A percentile compares a stretch with the other conserved stretches of the same genome.
phyloP scores from a whole-genome alignment of 495 filamentous ascomycete species.

The Neurospora sp. region DNA sequence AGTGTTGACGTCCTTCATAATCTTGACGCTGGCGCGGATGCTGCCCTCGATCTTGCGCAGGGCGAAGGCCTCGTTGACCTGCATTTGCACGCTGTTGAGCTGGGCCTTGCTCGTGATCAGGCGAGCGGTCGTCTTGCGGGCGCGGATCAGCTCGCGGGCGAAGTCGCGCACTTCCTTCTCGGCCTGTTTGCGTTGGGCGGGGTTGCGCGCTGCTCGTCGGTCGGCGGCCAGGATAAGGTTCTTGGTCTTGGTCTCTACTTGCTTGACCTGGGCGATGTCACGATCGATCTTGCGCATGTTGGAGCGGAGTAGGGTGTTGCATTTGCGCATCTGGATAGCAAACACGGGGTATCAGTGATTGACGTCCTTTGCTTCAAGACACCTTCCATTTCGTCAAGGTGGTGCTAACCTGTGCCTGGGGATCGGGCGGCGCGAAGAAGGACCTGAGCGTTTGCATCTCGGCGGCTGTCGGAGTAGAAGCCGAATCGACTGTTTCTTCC shows the following conservation, averaged over 20 bases:
- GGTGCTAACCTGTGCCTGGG: conserved; percentile 66
- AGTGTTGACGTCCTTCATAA: conserved; percentile 95
- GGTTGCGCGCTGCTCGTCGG: conserved; percentile 68
- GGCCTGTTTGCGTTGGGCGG: conserved; percentile 64
- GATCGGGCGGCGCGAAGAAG: conserved; percentile 88
- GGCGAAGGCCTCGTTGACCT: conserved; percentile 93
- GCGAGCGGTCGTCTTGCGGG: conserved; percentile 62
- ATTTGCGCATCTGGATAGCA: conserved; percentile 75
- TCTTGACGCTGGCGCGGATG: conserved; percentile 73
- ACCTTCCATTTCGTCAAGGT: neutral
- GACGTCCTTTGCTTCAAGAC: neutral
- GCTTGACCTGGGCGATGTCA: conserved; percentile 67
- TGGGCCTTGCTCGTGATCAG: conserved; percentile 82
- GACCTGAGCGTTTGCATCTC: conserved; percentile 79
- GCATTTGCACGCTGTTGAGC: conserved; percentile 90
- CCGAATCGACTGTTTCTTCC: neutral
- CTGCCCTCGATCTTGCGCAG: conserved; percentile 94
- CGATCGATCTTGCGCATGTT: conserved; percentile 95
- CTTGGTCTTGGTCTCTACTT: conserved; percentile 74
- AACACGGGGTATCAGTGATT: conserved; percentile 3
- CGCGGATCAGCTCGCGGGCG: conserved; percentile 76
- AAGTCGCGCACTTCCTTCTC: conserved; percentile 71
- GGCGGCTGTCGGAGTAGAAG: conserved; percentile 3
- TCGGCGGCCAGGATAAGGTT: conserved; percentile 70
- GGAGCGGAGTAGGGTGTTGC: conserved; percentile 77